A percentile compares a stretch with the other conserved stretches of the same genome.
Evolutionary conservation across 192 early-diverging fungal genomes (phyloP).

Genomic region (Entomortierella lignicola): DNA sequence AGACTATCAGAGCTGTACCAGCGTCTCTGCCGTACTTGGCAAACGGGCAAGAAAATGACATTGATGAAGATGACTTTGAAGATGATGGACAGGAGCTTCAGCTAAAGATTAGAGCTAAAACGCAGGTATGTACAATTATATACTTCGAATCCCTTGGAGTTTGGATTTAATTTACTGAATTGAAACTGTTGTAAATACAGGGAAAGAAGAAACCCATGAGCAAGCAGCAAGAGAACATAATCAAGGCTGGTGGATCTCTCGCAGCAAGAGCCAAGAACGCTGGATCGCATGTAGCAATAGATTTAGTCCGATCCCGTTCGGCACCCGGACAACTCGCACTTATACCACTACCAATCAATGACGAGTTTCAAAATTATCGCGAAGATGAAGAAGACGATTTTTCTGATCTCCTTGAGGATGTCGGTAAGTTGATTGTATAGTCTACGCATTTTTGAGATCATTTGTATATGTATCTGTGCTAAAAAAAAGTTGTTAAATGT

Average conservation of each 20-base stretch:
- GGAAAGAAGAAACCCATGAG: constrained; percentile 2
- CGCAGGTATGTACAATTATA: background rate
- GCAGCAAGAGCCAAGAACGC: constrained; percentile 19
- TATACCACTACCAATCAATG: constrained; percentile 10
- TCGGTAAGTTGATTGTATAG: background rate
- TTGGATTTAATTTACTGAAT: background rate
- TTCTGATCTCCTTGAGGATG: constrained; percentile 39
- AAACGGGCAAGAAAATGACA: background rate
- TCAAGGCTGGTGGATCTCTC: constrained; percentile 33
- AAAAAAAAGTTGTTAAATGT: background rate
- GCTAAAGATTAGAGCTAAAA: constrained; percentile 24
- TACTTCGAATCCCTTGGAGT: background rate
- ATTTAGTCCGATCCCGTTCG: constrained; percentile 44
- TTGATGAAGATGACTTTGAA: constrained; percentile 36
- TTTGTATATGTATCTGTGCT: background rate
- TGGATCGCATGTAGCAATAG: constrained; percentile 24
- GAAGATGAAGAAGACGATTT: constrained; percentile 45
- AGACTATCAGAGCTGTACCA: constrained; percentile 23
- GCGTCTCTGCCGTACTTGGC: background rate
- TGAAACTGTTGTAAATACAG: background rate
- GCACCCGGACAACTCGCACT: constrained; percentile 43
- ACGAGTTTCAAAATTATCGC: constrained; percentile 35
- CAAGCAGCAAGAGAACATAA: background rate
- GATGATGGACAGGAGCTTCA: constrained; percentile 23
- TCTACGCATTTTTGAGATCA: too few relatives aligned